Base-by-base conservation (phyloP, 78 protist genomes). In the Paratrimastix pyriformis region DNA sequence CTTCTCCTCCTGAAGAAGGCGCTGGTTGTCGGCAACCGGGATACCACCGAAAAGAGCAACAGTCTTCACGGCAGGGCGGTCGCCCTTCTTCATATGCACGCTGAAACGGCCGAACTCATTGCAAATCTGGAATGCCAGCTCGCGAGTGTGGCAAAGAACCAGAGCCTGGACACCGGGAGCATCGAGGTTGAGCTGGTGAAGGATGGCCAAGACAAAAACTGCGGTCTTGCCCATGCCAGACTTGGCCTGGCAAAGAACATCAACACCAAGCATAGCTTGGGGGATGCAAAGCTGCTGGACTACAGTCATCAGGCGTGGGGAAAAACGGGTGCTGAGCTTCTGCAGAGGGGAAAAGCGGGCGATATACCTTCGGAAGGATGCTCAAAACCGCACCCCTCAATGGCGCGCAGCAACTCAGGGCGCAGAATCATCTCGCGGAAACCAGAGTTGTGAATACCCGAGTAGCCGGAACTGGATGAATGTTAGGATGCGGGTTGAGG, bases 201-300 rank as follows among this genome's bases (percentile, higher is more conserved):
- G 84, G 37, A 84, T 80, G 42, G 95, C 59, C n/a, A 94, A 52
- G 33, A 95, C 98, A 66, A 95, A 97, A 40, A 97, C 98, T 26
- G 99, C 99, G 21, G 99, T 97, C 88, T 97, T 97, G 57, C 99
- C 99, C 98, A 95, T 97, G 35, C 99, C 99, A 2, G 90, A 52
- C 84, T 90, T 89, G 58, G 96, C 99, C 83, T 96, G 98, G 71
- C 96, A 92, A 30, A 96, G 52, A 13, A 96, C 60, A 75, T 96
- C 98, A 7, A 54, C 30, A 32, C 99, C 99, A 11, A 91, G 72
- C 32, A 92, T 80, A 8, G 98, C 98, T 72, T 93, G 91, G 37
- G 98, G 98, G 69, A 96, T 92, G 75, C 88, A 78, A 72, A 86
- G 90, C 55, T 94, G 93, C 81, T 96, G 99, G 29, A 96, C 99